A percentile compares a stretch with the other conserved stretches of the same genome.
phyloP scores from a whole-genome alignment of 768 basidiomycete species.

The Trametes maxima region DNA sequence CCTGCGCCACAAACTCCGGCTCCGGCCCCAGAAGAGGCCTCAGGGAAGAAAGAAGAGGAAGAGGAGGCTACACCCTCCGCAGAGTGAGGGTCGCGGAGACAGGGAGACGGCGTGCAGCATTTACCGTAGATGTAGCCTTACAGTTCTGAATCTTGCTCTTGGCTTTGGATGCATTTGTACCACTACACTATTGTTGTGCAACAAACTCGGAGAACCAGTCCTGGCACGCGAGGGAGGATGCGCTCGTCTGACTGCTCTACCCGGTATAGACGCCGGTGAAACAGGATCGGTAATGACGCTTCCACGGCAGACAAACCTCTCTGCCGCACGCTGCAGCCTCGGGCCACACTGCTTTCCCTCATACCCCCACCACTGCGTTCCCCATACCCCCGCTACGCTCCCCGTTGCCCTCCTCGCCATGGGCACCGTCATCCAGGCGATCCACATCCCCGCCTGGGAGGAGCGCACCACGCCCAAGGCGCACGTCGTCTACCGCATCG shows the following conservation, averaged over 20 bases:
- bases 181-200: constrained; percentile 10
- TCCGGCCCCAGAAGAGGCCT: background rate
- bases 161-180: constrained; percentile 23
- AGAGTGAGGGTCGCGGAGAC: background rate
- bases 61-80: background rate
- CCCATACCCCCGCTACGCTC: background rate
- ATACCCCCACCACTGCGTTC: background rate
- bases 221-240: background rate
- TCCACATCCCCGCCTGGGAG: constrained; percentile 70
- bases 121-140: constrained; percentile 25
- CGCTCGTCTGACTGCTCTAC: background rate
- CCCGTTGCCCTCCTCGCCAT: constrained; percentile 2
- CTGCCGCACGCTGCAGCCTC: background rate
- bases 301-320: background rate
- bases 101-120: background rate
- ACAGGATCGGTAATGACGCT: background rate
- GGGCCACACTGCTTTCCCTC: constrained; percentile 3
- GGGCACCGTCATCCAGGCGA: constrained; percentile 70
- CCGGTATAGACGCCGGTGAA: too few species aligned
- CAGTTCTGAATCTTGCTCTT: constrained; percentile 19
- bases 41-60: background rate
- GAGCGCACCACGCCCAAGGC: constrained; percentile 68
- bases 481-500: constrained; percentile 83
- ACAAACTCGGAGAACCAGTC: constrained; percentile 4
- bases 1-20: background rate